Conservation (phyloP, 306 rosid species). For the Argentina anserina region DNA sequence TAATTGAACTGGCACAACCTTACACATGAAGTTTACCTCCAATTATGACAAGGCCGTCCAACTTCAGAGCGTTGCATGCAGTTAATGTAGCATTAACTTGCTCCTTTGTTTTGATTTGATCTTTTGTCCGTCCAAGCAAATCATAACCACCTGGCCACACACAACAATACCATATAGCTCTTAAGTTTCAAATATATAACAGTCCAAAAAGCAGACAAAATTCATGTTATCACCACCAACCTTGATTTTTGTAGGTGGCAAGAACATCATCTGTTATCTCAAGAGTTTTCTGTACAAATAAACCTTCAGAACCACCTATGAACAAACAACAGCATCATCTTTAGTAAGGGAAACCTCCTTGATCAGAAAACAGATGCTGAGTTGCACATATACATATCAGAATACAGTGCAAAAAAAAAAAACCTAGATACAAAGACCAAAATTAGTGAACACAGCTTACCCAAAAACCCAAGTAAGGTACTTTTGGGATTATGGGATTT, state of each 20-base stretch:
- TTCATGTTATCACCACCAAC: conserved; percentile 34
- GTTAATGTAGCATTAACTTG: conserved; percentile 88
- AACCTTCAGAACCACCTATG: conserved; percentile 95
- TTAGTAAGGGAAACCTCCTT: conserved; percentile 10
- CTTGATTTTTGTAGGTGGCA: conserved; percentile 89
- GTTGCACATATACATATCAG: neutral
- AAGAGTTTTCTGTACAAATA: conserved; percentile 84
- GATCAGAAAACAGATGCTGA: neutral
- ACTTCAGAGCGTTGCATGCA: conserved; percentile 78
- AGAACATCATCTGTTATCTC: conserved; percentile 78
- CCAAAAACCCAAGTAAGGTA: conserved; percentile 84
- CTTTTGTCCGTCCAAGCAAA: conserved; percentile 91
- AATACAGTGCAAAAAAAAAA: neutral
- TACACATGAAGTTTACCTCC: conserved; percentile 56
- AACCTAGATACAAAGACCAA: neutral
- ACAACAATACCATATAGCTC: conserved; percentile 17
- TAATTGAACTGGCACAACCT: conserved; percentile 2
- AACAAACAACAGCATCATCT: conserved; percentile 16
- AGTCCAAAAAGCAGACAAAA: neutral
- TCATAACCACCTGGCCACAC: conserved; percentile 85
- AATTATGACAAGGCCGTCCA: conserved; percentile 90
- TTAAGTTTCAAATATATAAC: neutral
- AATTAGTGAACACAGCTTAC: conserved; percentile 31
- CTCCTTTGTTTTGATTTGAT: conserved; percentile 90
- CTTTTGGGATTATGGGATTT: conserved; percentile 72